Conservation (phyloP, 2,329 filamentous ascomycete species). For the Stachybotrys chlorohalonatus region DNA sequence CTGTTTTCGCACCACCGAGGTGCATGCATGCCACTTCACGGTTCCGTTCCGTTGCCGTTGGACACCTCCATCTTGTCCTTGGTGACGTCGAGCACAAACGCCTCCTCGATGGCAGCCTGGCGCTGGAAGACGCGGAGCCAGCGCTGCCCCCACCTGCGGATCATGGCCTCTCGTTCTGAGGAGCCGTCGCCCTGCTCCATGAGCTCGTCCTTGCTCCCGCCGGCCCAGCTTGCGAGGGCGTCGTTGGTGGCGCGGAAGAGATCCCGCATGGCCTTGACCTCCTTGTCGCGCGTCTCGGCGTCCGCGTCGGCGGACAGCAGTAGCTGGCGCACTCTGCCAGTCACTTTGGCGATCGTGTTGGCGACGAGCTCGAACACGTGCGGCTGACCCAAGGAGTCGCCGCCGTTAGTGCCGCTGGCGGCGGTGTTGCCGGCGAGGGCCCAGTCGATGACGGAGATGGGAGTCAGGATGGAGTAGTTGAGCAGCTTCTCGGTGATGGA, state of each 20-base stretch:
- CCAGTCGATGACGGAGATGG: conserved; percentile 82
- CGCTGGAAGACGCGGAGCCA: conserved; percentile 83
- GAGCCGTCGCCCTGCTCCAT: conserved; percentile 59
- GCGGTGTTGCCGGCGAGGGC: conserved; percentile 56
- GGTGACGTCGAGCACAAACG: conserved; percentile 35
- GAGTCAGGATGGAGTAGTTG: conserved; percentile 91
- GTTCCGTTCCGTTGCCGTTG: conserved; percentile 1
- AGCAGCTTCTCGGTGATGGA: conserved; percentile 93
- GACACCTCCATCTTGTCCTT: conserved; percentile 15
- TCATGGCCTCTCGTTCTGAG: conserved; percentile 51
- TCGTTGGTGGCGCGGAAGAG: conserved; percentile 79
- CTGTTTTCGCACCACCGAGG: too few relatives aligned
- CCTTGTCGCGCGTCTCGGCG: conserved; percentile 58
- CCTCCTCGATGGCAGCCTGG: conserved; percentile 78
- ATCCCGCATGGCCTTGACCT: conserved; percentile 65
- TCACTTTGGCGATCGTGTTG: conserved; percentile 84
- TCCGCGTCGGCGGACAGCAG: conserved; percentile 52
- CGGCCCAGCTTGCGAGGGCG: conserved; percentile 61
- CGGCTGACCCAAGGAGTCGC: conserved; percentile 59
- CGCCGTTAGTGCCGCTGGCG: conserved; percentile 40
- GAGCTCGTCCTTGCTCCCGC: conserved; percentile 63
- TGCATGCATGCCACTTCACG: background rate
- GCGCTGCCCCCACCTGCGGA: conserved; percentile 71
- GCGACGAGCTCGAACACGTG: conserved; percentile 86
- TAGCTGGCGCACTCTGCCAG: conserved; percentile 75